Evolutionary conservation across 164 flowering plant genomes (phyloP).

Genomic region (Liquidambar formosana): DNA sequence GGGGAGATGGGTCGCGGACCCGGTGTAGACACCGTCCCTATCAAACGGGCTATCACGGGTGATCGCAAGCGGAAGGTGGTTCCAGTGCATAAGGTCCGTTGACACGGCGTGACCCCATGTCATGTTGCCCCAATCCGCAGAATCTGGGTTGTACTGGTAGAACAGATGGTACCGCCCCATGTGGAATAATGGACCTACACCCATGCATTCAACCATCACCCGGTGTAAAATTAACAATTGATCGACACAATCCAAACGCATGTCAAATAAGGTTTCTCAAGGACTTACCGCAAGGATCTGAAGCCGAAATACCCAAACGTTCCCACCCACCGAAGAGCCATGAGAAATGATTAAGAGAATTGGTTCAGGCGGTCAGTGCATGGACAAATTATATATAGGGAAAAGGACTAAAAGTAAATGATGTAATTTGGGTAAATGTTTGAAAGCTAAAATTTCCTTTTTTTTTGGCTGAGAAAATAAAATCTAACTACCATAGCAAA

Average conservation of each 20-base stretch:
- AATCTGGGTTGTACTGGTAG: slow-evolving; percentile 70
- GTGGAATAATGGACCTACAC: slow-evolving; percentile 62
- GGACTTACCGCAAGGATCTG: too few species aligned
- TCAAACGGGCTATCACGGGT: slow-evolving; percentile 62
- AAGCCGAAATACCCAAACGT: too few species aligned
- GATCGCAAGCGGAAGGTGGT: slow-evolving; percentile 62
- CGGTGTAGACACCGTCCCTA: slow-evolving; percentile 64
- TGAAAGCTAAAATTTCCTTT: too few species aligned
- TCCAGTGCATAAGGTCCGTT: slow-evolving; percentile 63
- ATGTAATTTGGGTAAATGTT: too few species aligned
- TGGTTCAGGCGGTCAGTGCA: too few species aligned
- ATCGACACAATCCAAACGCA: not conserved
- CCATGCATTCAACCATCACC: not conserved
- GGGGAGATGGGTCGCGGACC: slow-evolving; percentile 68
- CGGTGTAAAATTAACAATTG: not conserved
- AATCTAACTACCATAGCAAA: too few species aligned
- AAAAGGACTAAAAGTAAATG: too few species aligned
- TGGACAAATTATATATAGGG: too few species aligned
- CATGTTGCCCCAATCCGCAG: slow-evolving; percentile 72
- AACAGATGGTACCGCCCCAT: slow-evolving; percentile 72
- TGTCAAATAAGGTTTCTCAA: too few species aligned
- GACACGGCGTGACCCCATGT: slow-evolving; percentile 81
- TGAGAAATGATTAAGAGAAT: too few species aligned
- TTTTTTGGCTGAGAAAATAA: too few species aligned
- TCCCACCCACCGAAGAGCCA: too few species aligned